phyloP scores from a whole-genome alignment of 2,329 filamentous ascomycete genomes.

The Elsinoe arachidis region DNA sequence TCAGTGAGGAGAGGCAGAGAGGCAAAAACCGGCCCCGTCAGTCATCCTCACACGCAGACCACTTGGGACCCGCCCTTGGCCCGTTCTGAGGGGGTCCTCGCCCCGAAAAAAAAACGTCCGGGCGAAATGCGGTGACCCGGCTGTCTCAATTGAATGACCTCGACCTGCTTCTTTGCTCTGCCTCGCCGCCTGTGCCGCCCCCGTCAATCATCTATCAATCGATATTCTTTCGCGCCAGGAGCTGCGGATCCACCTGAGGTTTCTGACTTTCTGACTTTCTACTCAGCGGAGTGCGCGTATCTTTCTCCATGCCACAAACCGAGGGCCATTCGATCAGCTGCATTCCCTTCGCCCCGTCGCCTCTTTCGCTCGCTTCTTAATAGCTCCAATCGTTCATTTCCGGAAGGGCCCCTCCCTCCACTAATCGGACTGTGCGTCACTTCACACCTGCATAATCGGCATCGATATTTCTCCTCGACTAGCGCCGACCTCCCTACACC shows the following conservation, averaged over 20 bases:
- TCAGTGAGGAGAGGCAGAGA: neutral
- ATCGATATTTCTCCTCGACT: conserved; percentile 6
- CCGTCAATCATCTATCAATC: neutral
- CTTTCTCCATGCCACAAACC: neutral
- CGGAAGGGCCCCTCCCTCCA: neutral
- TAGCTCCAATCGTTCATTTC: conserved; percentile 9
- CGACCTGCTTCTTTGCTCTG: neutral
- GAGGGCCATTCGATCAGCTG: neutral
- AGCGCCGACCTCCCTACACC: neutral
- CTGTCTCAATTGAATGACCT: neutral
- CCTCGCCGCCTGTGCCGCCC: neutral
- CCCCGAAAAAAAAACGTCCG: neutral
- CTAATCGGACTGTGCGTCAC: conserved; percentile 4
- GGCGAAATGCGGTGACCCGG: conserved; percentile 3
- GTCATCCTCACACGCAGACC: neutral
- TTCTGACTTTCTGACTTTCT: conserved; percentile 1
- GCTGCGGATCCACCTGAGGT: neutral
- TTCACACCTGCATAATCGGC: neutral
- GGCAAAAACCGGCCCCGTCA: neutral
- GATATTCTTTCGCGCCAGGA: conserved; percentile 1
- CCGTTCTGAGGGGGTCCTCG: conserved; percentile 1
- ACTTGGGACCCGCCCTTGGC: neutral
- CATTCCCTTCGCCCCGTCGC: neutral
- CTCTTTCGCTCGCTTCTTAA: neutral
- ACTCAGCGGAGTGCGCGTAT: neutral